Evolutionary conservation across 2,329 filamentous ascomycete genomes (phyloP).

Genomic region (Fusarium camptoceras): DNA sequence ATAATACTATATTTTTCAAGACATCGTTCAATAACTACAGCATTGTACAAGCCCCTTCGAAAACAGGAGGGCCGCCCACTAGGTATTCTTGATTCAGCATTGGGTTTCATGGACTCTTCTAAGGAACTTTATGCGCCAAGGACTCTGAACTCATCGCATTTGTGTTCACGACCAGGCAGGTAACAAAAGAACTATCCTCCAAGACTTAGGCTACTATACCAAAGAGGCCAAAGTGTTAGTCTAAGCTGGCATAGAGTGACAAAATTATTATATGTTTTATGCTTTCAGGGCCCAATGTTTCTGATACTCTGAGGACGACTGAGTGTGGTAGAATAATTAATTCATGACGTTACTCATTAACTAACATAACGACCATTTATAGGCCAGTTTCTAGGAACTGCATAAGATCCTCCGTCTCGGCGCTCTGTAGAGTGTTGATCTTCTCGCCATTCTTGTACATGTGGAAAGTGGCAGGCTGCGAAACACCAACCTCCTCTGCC

Average conservation of each 20-base stretch:
- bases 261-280: too few species aligned
- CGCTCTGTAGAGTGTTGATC: constrained; percentile 24
- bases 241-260: too few species aligned
- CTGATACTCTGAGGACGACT: too few species aligned
- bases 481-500: constrained; percentile 16
- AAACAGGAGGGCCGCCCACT: too few species aligned
- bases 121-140: too few species aligned
- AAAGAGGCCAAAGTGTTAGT: too few species aligned
- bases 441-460: constrained; percentile 30
- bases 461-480: constrained; percentile 19
- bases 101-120: background rate
- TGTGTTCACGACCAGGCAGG: background rate
- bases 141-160: background rate
- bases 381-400: constrained; percentile 26
- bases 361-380: background rate
- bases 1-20: too few species aligned
- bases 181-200: too few species aligned
- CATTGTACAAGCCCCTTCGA: too few species aligned
- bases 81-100: background rate
- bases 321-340: background rate
- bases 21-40: too few species aligned
- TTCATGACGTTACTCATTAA: background rate
- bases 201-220: too few species aligned
- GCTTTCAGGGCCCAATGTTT: too few species aligned
- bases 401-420: constrained; percentile 14